Conservation (phyloP, 495 filamentous ascomycete species). For the Staphylotrichum longicolle region DNA sequence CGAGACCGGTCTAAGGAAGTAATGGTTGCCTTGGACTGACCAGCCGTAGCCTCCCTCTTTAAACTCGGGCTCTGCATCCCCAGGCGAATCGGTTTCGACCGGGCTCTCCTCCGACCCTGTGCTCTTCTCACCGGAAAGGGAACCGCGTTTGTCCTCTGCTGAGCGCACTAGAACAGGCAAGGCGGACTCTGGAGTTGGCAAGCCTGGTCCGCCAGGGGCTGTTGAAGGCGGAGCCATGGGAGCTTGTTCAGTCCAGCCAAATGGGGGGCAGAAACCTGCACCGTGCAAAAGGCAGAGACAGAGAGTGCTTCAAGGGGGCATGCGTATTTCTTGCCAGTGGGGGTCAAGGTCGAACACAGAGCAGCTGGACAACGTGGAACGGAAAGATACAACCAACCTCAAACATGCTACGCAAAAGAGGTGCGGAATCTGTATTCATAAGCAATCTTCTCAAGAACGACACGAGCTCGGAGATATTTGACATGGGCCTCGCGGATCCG, state of each 20-base stretch:
- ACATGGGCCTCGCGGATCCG: neutral
- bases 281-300: too few relatives aligned
- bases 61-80: constrained; percentile 33
- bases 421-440: constrained; percentile 1
- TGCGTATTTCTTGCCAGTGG: too few relatives aligned
- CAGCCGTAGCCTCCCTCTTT: constrained; percentile 50
- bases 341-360: too few relatives aligned
- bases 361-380: neutral
- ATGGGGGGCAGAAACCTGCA: too few relatives aligned
- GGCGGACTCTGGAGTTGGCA: neutral
- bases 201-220: neutral
- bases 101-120: constrained; percentile 22
- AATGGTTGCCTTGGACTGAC: constrained; percentile 26
- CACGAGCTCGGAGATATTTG: constrained; percentile 7
- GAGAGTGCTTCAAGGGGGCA: too few relatives aligned
- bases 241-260: too few relatives aligned
- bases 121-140: constrained; percentile 13
- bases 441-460: neutral
- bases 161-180: neutral
- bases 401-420: neutral
- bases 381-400: neutral
- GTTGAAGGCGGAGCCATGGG: constrained; percentile 3
- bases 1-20: too few relatives aligned
- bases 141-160: neutral
- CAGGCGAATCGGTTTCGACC: constrained; percentile 26